Conservation (phyloP, 116 monocot species). For the Posidonia oceanica region DNA sequence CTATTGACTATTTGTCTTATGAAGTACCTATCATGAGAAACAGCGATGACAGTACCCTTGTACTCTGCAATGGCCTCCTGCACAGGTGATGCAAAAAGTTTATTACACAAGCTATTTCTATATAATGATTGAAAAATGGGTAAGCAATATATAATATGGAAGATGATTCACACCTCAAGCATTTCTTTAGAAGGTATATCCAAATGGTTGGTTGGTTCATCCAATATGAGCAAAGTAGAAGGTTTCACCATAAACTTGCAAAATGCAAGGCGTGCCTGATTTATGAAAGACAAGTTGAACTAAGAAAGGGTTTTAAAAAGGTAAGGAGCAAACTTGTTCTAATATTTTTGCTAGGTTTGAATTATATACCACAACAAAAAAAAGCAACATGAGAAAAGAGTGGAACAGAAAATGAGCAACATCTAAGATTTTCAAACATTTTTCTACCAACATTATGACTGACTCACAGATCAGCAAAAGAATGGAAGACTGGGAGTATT, state of each 20-base stretch:
- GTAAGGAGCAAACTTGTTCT: no score
- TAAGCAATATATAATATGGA: neutral
- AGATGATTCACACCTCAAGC: slow-evolving; percentile 57
- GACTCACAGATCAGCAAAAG: neutral
- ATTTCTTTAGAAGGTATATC: slow-evolving; percentile 99
- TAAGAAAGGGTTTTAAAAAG: no score
- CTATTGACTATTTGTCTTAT: slow-evolving; percentile 89
- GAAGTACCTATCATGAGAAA: slow-evolving; percentile 98
- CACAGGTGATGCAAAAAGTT: neutral
- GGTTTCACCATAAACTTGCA: slow-evolving; percentile 99
- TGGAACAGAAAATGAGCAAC: no score
- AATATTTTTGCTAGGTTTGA: no score
- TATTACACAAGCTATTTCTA: neutral
- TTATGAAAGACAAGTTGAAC: neutral
- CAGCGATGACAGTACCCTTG: slow-evolving; percentile 75
- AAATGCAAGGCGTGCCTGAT: slow-evolving; percentile 91
- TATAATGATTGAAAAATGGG: neutral
- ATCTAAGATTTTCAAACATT: no score
- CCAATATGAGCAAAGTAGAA: slow-evolving; percentile 85
- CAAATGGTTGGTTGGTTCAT: slow-evolving; percentile 98
- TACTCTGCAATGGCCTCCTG: slow-evolving; percentile 97
- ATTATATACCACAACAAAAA: no score
- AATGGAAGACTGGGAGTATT: neutral
- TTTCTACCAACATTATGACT: no score
- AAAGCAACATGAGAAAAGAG: no score